Evolutionary conservation across 352 stramenopile genomes (phyloP), one percentile per base, ranked within the genome.

Genomic region (Phytopythium cucurbitacearum): DNA sequence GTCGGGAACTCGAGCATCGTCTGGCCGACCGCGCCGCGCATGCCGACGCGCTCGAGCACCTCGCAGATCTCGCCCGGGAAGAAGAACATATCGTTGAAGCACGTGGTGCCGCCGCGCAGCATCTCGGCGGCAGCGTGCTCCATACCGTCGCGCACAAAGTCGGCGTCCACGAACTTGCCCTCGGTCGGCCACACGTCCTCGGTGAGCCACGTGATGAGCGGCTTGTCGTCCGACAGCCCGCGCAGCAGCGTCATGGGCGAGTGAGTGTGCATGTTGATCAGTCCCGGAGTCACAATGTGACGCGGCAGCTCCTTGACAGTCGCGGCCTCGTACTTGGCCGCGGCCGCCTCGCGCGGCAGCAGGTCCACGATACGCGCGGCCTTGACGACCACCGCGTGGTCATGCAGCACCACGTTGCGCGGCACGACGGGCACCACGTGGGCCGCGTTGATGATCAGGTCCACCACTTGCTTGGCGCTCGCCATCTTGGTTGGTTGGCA

Each of bases 51-150:
- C 49, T 90, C 69, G 16, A 93, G 53, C 9, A 82, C 84, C 11
- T 72, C 51, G 37, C 72, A 80, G 7, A 70, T 64, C 7, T 79
- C 68, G 3, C 85, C 60, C 0, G 80, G 67, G 60, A 92, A 95
- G 62, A 94, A 95, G 76, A 94, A 96, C 88, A 97, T 97, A 67
- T 97, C 87, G 52, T 95, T 95, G 65, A 81, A 93, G 64, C 87
- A 96, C 12, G 88, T 97, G 32, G 85, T 95, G 35, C 88, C 88
- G 40, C 76, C 64, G 15, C 83, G 78, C n/a, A 97, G 76, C 77
- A 95, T 94, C 72, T 97, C 88, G n/a, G 87, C 87, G 5, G 74
- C 75, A 2, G 85, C 86, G 46, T 94, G 80, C 13, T 68, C 71
- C 58, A 84, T 86, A 40, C 82, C 87, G 43, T 89, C 76, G 10